Evolutionary conservation across 2,329 filamentous ascomycete genomes (phyloP).

Genomic region (Tolypocladium album): DNA sequence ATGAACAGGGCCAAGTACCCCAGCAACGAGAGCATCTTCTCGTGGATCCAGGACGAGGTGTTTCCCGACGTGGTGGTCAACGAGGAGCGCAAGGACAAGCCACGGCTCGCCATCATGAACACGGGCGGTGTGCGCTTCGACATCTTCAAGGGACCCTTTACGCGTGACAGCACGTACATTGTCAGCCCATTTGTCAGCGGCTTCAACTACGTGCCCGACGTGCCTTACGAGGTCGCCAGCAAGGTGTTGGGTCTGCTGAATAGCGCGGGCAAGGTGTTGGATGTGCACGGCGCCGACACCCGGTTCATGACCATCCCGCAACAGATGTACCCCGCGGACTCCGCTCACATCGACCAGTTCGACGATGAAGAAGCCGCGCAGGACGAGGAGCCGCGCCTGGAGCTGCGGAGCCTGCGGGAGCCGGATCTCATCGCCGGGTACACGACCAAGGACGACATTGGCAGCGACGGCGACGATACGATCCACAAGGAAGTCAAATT

Average conservation of each 20-base stretch:
- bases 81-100: slow-evolving; percentile 43
- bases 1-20: slow-evolving; percentile 70
- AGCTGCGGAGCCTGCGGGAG: slow-evolving; percentile 15
- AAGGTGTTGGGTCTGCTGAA: slow-evolving; percentile 55
- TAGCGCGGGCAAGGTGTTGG: slow-evolving; percentile 37
- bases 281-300: slow-evolving; percentile 23
- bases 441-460: slow-evolving; percentile 78
- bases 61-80: slow-evolving; percentile 57
- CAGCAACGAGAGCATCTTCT: slow-evolving; percentile 64
- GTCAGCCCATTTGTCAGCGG: slow-evolving; percentile 80
- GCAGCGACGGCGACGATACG: slow-evolving; percentile 81
- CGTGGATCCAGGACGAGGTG: slow-evolving; percentile 66
- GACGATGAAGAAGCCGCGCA: slow-evolving; percentile 6
- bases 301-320: slow-evolving; percentile 41
- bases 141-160: slow-evolving; percentile 87
- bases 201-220: slow-evolving; percentile 66
- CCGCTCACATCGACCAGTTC: neutral
- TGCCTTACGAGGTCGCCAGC: slow-evolving; percentile 66
- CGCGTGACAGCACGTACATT: slow-evolving; percentile 74
- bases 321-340: slow-evolving; percentile 17
- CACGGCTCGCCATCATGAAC: slow-evolving; percentile 70
- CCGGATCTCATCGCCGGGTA: slow-evolving; percentile 55
- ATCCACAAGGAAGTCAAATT: slow-evolving; percentile 65
- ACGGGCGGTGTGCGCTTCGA: slow-evolving; percentile 91
- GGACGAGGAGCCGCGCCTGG: slow-evolving; percentile 15